Evolutionary conservation across 148 eudicot species (phyloP).

Genomic region (Cornus controversa): DNA sequence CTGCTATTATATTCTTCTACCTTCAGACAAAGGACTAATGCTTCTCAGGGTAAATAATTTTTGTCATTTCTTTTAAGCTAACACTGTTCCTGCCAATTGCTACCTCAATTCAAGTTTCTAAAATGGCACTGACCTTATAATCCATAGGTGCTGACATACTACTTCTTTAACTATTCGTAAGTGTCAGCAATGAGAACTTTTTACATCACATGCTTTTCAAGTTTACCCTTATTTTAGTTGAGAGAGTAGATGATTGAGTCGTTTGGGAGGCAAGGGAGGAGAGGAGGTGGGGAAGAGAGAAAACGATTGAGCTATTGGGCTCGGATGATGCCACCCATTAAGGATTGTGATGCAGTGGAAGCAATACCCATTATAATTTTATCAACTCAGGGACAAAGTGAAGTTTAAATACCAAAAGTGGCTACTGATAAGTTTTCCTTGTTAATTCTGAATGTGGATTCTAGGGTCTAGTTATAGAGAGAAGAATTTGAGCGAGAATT

Average conservation of each 20-base stretch:
- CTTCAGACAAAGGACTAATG: constrained; percentile 72
- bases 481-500: too few species aligned
- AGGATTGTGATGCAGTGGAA: background rate
- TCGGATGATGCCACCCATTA: background rate
- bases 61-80: background rate
- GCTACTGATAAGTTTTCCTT: too few species aligned
- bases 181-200: background rate
- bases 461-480: too few species aligned
- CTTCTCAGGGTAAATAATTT: constrained; percentile 63
- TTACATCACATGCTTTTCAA: background rate
- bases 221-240: constrained; percentile 7
- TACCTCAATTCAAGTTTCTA: constrained; percentile 5
- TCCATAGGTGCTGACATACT: background rate
- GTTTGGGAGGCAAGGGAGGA: background rate
- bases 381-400: too few species aligned
- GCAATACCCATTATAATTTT: background rate
- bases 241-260: background rate
- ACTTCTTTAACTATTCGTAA: background rate
- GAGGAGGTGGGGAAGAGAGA: constrained; percentile 1
- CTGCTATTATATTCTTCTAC: constrained; percentile 73
- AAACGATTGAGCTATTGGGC: background rate
- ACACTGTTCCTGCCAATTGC: background rate
- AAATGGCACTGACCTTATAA: background rate
- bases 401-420: too few species aligned
- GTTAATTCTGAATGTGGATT: too few species aligned